Base-by-base conservation (phyloP, 2,329 filamentous ascomycete genomes). In the Thermothelomyces thermophilus region DNA sequence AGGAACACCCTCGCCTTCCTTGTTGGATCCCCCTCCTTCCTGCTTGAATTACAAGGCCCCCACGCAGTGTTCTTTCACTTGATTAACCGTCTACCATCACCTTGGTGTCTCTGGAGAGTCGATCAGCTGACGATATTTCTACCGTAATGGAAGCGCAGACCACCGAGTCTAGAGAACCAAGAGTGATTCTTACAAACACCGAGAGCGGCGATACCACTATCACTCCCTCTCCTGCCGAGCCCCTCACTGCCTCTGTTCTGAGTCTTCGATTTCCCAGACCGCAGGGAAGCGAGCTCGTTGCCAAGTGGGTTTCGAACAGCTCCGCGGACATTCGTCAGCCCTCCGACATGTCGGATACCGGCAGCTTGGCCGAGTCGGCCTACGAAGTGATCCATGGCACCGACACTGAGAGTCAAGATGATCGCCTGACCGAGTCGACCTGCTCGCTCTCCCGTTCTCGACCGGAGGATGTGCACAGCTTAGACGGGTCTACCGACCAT, bases 281-380 rank as follows among this genome's bases (percentile, higher is more conserved):
- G 0, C 70, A 74, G 60, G 79, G 76, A 46, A 80, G 73, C 56
- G 70, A 71, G 48, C 69, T 72, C 43, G 74, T 82, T 35, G 77
- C 77, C 59, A 75, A 76, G 70, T 82, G 77, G 77, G 69, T 82
- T 42, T 79, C 76, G 6, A 73, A 71, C 46, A 80, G 77, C 59
- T 72, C 76, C 26, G 76, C 75, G 46, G 73, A 77, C 65, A 78
- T 80, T 55, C 79, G 79, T 74, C 70, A 70, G 56, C 65, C 70
- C 19, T 66, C 67, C 33, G 66, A 62, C 46, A 59, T 68, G 37
- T 66, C 67, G 24, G 69, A 71, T 51, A 71, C 73, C 55, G 73
- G 75, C 62, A 79, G 68, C 58, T 62, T 81, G 60, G 66, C 71
- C 60, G 78, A 79, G 59, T 78, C 78, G 48, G 70, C 75, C 51